Base-by-base conservation (phyloP, 257 asterid genomes). In the Jasminum sambac region DNA sequence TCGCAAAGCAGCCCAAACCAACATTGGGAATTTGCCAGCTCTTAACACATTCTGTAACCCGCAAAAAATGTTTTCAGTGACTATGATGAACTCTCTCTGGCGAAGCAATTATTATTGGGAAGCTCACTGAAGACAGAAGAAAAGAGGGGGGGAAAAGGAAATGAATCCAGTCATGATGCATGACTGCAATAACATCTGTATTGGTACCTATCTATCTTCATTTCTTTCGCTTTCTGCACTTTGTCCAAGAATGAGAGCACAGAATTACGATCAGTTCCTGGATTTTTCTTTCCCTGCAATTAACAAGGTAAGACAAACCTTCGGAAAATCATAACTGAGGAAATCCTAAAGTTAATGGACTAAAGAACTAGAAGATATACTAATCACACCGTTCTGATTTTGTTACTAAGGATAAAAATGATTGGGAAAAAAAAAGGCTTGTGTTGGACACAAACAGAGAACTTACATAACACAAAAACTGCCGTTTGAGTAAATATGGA, bases 281-380 rank as follows among this genome's bases (percentile, higher is more conserved):
- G 99, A 81, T 91, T 94, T 76, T 76, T 94, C 85, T 88, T 94
- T 23, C 97, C 99, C 99, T 89, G 89, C 73, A 76, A 73, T 72
- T 48, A 48, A 72, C 67, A 25, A 80, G 34, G 40, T 64, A 41
- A 61, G 24, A 26, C 43, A 65, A 55, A 55, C 26, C 43, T 34
- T 60, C 39, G 21, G 43, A 66, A 46, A 8, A 16, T 0, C 42
- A 5, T 16, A 16, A 10, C 52, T 48, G 21, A 7, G 24, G 50
- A 59, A 39, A 14, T 7, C 59, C 17, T 50, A 17, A n/a, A 6
- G 60, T 50, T 8, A 50, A 9, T 21, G 62, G 12, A 10, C 62
- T 19, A 21, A 55, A 5, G 34, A 52, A 8, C 62, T 55, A 17
- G 5, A 19, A 8, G 17, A 4, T 17, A 19, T 19, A n/a, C 7